Evolutionary conservation across 345 rosid species (phyloP).

Genomic region (Nasturtium officinale): DNA sequence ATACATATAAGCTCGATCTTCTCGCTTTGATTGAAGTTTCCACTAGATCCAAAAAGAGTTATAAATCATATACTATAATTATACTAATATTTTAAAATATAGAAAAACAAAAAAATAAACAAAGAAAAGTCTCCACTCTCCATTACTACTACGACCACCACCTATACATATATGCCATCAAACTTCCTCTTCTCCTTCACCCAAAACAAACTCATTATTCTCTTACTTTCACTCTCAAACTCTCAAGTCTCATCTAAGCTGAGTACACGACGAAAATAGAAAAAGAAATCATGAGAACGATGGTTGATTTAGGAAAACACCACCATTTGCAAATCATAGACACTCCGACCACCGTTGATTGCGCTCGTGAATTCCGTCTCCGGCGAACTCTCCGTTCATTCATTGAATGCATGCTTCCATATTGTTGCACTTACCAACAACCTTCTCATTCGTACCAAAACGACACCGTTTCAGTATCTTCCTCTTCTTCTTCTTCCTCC

Average conservation of each 20-base stretch:
- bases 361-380: slow-evolving; percentile 63
- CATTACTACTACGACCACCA: slow-evolving; percentile 29
- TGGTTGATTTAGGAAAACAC: slow-evolving; percentile 62
- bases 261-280: not conserved
- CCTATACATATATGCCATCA: slow-evolving; percentile 46
- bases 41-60: slow-evolving; percentile 22
- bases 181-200: slow-evolving; percentile 15
- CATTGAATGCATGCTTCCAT: slow-evolving; percentile 79
- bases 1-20: slow-evolving; percentile 13
- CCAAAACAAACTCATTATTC: slow-evolving; percentile 19
- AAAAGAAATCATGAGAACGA: slow-evolving; percentile 56
- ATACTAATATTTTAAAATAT: not conserved
- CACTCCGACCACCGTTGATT: slow-evolving; percentile 70
- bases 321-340: slow-evolving; percentile 49
- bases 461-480: slow-evolving; percentile 36
- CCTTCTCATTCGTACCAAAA: slow-evolving; percentile 24
- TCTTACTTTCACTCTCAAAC: slow-evolving; percentile 22
- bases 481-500: slow-evolving; percentile 39
- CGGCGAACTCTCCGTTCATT: slow-evolving; percentile 79
- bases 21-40: slow-evolving; percentile 2
- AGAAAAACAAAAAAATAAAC: not conserved
- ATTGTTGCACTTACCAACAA: slow-evolving; percentile 62
- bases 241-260: not conserved
- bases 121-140: slow-evolving; percentile 34
- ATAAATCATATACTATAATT: slow-evolving; percentile 2